These are phyloP conservation scores for Cercis canadensis DNA, from an alignment of 306 rosid genomes.

Conservation along the genomic window DNA sequence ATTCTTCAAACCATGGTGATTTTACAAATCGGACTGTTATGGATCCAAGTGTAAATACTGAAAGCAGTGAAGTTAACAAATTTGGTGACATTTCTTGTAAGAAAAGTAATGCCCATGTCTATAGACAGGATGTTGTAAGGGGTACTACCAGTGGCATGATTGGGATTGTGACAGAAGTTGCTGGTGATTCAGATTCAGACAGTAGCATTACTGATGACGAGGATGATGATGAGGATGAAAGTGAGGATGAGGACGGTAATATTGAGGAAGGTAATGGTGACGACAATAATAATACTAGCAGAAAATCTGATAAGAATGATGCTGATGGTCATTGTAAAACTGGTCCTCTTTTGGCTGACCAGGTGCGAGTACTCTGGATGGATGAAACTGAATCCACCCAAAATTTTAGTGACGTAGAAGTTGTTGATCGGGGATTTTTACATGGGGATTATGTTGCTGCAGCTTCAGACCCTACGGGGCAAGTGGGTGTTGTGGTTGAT, in stretches of 20 bases:
- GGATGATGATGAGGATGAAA: conserved; percentile 56
- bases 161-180: conserved; percentile 93
- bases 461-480: conserved; percentile 88
- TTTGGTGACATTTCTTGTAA: conserved; percentile 38
- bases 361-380: conserved; percentile 90
- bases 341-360: conserved; percentile 69
- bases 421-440: conserved; percentile 88
- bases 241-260: conserved; percentile 49
- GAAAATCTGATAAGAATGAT: conserved; percentile 54
- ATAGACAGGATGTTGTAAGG: conserved; percentile 86
- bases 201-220: conserved; percentile 72
- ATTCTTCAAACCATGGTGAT: conserved; percentile 38
- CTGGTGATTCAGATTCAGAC: conserved; percentile 91
- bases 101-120: conserved; percentile 50
- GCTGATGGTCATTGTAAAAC: conserved; percentile 54
- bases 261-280: conserved; percentile 53
- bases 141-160: conserved; percentile 56
- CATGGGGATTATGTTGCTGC: conserved; percentile 96
- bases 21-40: conserved; percentile 35
- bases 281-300: conserved; percentile 40
- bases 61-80: conserved; percentile 52
- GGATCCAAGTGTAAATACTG: conserved; percentile 48
- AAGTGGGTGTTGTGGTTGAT: conserved; percentile 96
- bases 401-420: conserved; percentile 60
- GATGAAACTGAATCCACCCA: conserved; percentile 81